phyloP scores from a whole-genome alignment of 371 early-diverging fungal species.

The Coemansia sp. region DNA sequence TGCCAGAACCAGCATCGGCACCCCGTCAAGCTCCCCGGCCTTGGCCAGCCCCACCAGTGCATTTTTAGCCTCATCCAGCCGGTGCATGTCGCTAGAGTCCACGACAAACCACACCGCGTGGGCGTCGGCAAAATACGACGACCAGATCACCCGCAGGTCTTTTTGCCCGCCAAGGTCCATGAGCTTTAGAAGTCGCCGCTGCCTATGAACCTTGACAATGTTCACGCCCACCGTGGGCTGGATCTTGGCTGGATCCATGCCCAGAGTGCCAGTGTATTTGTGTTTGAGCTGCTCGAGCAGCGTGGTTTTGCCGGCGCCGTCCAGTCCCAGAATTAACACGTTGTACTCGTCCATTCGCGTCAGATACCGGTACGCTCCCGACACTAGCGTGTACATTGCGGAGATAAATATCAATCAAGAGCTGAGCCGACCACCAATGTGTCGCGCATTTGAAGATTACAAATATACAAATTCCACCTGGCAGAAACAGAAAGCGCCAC shows the following conservation, averaged over 20 bases:
- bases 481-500: too few species aligned
- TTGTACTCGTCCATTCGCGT: slow-evolving; percentile 88
- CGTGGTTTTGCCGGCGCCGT: slow-evolving; percentile 96
- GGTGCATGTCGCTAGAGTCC: slow-evolving; percentile 76
- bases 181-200: slow-evolving; percentile 64
- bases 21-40: slow-evolving; percentile 75
- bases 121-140: slow-evolving; percentile 86
- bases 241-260: slow-evolving; percentile 84
- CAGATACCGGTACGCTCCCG: slow-evolving; percentile 82
- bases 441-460: too few species aligned
- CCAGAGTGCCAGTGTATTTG: slow-evolving; percentile 65
- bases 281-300: slow-evolving; percentile 82
- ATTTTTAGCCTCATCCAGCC: slow-evolving; percentile 78
- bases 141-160: slow-evolving; percentile 89
- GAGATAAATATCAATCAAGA: too few species aligned
- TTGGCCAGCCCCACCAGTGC: slow-evolving; percentile 78
- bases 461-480: too few species aligned
- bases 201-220: slow-evolving; percentile 46
- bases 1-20: slow-evolving; percentile 90
- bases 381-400: slow-evolving; percentile 81
- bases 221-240: slow-evolving; percentile 95
- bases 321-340: slow-evolving; percentile 89
- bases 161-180: slow-evolving; percentile 95
- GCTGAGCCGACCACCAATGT: too few species aligned
- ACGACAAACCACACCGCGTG: slow-evolving; percentile 93